phyloP scores from a whole-genome alignment of 1,139 yeast species.

The Taiozyma sp. region DNA sequence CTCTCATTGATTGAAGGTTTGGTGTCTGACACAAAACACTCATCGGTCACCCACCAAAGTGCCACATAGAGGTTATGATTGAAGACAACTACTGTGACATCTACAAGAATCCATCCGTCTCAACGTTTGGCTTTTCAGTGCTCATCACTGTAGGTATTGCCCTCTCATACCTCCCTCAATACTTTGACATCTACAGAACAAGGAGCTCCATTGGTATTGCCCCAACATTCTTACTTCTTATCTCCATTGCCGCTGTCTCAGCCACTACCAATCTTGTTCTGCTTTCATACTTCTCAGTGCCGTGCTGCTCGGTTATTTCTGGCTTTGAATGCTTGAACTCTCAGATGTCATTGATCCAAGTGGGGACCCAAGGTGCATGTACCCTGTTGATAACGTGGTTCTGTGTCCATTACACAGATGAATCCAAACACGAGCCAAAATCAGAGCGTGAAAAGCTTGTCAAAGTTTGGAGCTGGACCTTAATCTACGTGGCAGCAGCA shows the following conservation, averaged over 20 bases:
- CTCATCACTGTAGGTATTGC: slow-evolving; percentile 53
- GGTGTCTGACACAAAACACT: not conserved
- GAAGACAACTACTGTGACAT: slow-evolving; percentile 13
- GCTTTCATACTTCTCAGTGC: slow-evolving; percentile 48
- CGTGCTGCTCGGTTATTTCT: slow-evolving; percentile 43
- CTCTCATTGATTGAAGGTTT: not conserved
- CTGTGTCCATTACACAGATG: slow-evolving; percentile 41
- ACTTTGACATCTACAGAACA: slow-evolving; percentile 50
- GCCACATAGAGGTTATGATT: not conserved
- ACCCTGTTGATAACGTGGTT: slow-evolving; percentile 55
- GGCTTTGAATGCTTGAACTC: slow-evolving; percentile 64
- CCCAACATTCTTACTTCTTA: slow-evolving; percentile 65
- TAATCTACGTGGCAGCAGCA: slow-evolving; percentile 21
- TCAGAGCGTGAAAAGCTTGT: slow-evolving; percentile 39
- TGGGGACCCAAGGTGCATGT: slow-evolving; percentile 60
- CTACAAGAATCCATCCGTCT: slow-evolving; percentile 13
- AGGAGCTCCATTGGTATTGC: slow-evolving; percentile 76
- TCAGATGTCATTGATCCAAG: slow-evolving; percentile 64
- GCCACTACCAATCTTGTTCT: slow-evolving; percentile 65
- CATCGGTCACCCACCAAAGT: not conserved
- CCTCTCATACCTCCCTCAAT: slow-evolving; percentile 76
- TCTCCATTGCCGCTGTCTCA: slow-evolving; percentile 66
- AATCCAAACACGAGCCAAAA: slow-evolving; percentile 33
- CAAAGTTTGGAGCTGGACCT: slow-evolving; percentile 30
- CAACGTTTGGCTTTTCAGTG: slow-evolving; percentile 15